Conservation (phyloP, 371 early-diverging fungal genomes). For the Mucor piriformis region DNA sequence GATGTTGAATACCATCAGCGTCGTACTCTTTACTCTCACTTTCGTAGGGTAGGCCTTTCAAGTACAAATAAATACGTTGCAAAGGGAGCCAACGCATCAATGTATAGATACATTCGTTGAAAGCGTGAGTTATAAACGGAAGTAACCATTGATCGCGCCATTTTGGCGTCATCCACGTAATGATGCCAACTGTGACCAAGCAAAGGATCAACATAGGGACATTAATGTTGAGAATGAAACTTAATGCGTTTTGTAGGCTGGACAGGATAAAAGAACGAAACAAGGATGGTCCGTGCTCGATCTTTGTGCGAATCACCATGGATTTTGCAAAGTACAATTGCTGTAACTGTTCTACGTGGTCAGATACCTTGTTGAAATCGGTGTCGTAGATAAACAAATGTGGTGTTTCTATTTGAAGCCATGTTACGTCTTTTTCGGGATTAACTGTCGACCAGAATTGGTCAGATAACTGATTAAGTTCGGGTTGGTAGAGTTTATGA, state of each 20-base stretch:
- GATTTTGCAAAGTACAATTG: slow-evolving; percentile 21
- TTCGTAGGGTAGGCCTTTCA: neutral
- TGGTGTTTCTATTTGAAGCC: slow-evolving; percentile 30
- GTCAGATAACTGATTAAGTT: slow-evolving; percentile 23
- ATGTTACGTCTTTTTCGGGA: slow-evolving; percentile 29
- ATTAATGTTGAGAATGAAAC: slow-evolving; percentile 24
- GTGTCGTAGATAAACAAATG: slow-evolving; percentile 18
- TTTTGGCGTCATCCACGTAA: slow-evolving; percentile 39
- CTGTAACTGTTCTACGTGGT: slow-evolving; percentile 15
- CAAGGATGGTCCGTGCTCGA: slow-evolving; percentile 17
- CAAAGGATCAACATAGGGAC: slow-evolving; percentile 34
- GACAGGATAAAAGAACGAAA: slow-evolving; percentile 23
- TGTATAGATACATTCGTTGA: slow-evolving; percentile 9
- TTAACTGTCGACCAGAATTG: slow-evolving; percentile 42
- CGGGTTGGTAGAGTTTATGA: slow-evolving; percentile 10
- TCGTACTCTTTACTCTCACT: slow-evolving; percentile 23
- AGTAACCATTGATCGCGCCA: slow-evolving; percentile 37
- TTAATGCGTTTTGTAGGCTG: slow-evolving; percentile 10
- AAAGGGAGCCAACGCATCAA: slow-evolving; percentile 4
- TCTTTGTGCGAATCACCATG: slow-evolving; percentile 11
- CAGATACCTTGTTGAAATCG: neutral
- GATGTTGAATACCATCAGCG: slow-evolving; percentile 25
- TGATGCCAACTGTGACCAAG: slow-evolving; percentile 33
- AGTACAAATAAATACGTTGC: slow-evolving; percentile 7
- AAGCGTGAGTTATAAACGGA: slow-evolving; percentile 21